Base-by-base conservation (phyloP, 345 rosid genomes). In the Cardamine resedifolia region DNA sequence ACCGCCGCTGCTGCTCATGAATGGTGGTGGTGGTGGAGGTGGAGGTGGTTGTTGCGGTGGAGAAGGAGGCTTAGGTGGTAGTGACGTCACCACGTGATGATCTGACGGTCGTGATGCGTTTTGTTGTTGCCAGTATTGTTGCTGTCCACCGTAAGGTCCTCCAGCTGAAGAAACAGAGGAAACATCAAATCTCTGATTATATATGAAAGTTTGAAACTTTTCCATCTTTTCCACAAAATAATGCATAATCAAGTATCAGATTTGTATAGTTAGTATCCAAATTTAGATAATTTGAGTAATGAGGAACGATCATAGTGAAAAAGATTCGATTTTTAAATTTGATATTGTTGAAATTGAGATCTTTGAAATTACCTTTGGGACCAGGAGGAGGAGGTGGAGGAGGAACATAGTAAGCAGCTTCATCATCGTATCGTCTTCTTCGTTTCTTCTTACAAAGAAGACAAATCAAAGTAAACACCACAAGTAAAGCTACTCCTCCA, bases 111-210 rank as follows among this genome's bases (percentile, higher is more conserved):
- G 84, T 2, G 84, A 84, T 58, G 75, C 75, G 80, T 83, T 83
- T 30, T 85, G 91, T 49, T 89, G 93, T 85, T 89, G 93, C 96
- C 93, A 81, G 6, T 84, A 69, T 24, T 80, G 88, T 34, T 83
- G 95, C 0, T 69, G 87, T 33, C 85, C 86, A 43, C 84, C 83
- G 50, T 86, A 79, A 66, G 78, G 81, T 20, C 73, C 89, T 45
- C 81, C 90, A 80, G 58, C 96, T 90, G 48, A 71, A 20, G 23
- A 71, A 33, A 57, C 24, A 59, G 9, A 47, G 23, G 21, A 5
- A 53, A 43, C 27, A 61, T 18, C 36, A 53, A 60, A 61, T 50
- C 57, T 56, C 45, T 11, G 6, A 56, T 36, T 57, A 2, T 30
- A 27, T 12, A 48, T 24, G 28, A 3, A 50, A 62, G 53, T 4